Evolutionary conservation across 345 rosid species (phyloP), one percentile per base, ranked within the genome.

Genomic region (Eutrema heterophyllum): DNA sequence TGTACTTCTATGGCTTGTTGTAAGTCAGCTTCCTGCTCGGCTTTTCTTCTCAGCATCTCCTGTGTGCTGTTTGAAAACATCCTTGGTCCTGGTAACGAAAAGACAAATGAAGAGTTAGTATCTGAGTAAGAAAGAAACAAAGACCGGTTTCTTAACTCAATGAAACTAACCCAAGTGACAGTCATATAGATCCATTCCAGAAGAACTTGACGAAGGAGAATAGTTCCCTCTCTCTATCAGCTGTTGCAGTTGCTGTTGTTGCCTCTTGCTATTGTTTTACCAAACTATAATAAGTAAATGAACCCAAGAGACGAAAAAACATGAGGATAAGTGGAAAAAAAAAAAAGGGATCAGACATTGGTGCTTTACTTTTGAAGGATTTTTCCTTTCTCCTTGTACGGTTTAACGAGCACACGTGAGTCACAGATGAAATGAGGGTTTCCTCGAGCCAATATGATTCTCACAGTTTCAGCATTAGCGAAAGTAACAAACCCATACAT

Each of bases 401-500:
- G 98, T 78, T 91, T 94, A 35, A 94, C 98, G 43, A 89, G 88
- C 41, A 94, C 97, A 3, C 97, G 95, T 2, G 96, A 94, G 75
- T 89, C 90, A 67, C 97, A 86, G 15, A 94, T 89, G 59, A 87
- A 89, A 81, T 94, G 98, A 72, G 97, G 92, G 66, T 94, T 94
- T 33, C 98, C 97, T 64, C 87, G 77, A 10, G 89, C 83, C 81
- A 91, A 79, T 78, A 94, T 83, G 75, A 71, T 87, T 81, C 81
- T 87, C 80, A 88, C 97, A 4, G 97, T 89, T 79, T 88, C 97
- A 14, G 96, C 81, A 64, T 71, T 79, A 74, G 85, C 80, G 50
- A 94, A 94, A 9, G 97, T 88, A 57, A 94, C 97, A 80, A 94
- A 94, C 35, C 97, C 98, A 81, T 86, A 94, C 97, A 94, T 89